Base-by-base conservation (phyloP, 495 filamentous ascomycete species). In the Penicillium robsamsonii region DNA sequence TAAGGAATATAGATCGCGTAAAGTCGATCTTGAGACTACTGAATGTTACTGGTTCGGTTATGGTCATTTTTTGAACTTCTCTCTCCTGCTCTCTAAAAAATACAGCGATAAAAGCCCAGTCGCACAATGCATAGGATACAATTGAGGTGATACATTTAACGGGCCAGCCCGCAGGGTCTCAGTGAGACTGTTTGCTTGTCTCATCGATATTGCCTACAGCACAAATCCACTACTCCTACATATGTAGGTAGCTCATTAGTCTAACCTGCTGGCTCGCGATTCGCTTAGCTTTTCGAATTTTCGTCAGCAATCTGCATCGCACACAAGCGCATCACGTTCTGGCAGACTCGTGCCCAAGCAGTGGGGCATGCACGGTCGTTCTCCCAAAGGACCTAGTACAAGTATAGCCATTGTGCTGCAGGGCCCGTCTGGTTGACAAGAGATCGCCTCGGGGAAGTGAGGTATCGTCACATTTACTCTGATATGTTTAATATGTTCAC, bases 311-410 rank as follows among this genome's bases (percentile, higher is more conserved):
- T 33, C 53, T 56, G 53, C 45, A 55, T 22, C 24, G 53, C 53
- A 56, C 22, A 37, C 24, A 24, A 30, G 53, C 35, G 49, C 13
- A 56, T 56, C 53, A 49, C 53, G 13, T 22, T 12, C 4, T 13
- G n/a, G 25, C 15, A 46, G 20, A 47, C 53, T 48, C 43, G 46
- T 56, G 46, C 52, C 52, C 52, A 54, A 54, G 42, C 5, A 46
- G 52, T 54, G 52, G 52, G 52, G 52, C 52, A 46, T 54, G 52
- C 52, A 54, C 52, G 42, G 20, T 31, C 30, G 18, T 54, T 54
- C 52, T 54, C 52, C 52, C 52, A 54, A 54, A 29, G 22, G n/a
- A 46, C 30, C 37, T 45, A 29, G 13, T 3, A 11, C 25, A 31
- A 4, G 15, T 35, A 33, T 49, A n/a, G 31, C 50, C 52, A 54